Evolutionary conservation across 345 rosid genomes (phyloP).

Genomic region (Brassica carinata): DNA sequence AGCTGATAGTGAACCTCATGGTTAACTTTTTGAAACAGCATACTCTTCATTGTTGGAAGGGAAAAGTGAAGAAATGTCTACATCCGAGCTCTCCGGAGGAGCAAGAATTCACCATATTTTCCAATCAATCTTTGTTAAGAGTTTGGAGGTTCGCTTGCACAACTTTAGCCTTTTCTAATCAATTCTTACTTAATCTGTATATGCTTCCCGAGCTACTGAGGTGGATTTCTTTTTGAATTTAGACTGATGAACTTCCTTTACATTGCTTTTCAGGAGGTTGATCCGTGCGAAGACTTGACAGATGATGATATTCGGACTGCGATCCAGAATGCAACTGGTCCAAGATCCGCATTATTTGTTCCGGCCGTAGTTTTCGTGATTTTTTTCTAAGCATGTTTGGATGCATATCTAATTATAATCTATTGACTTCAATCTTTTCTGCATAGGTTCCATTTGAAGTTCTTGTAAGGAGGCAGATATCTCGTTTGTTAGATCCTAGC

Average conservation of each 20-base stretch:
- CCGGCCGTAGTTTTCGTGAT: slow-evolving; percentile 53
- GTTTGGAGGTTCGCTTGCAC: slow-evolving; percentile 55
- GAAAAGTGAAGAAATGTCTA: slow-evolving; percentile 61
- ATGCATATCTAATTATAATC: slow-evolving; percentile 10
- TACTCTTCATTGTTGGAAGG: slow-evolving; percentile 68
- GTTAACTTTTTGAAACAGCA: slow-evolving; percentile 39
- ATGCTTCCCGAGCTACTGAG: slow-evolving; percentile 1
- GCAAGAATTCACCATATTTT: slow-evolving; percentile 67
- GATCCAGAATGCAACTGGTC: slow-evolving; percentile 66
- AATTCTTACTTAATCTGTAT: slow-evolving; percentile 5
- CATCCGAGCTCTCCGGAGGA: slow-evolving; percentile 68
- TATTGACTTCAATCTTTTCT: background rate
- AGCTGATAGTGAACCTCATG: slow-evolving; percentile 20
- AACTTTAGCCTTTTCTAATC: background rate
- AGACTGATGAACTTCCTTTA: slow-evolving; percentile 19
- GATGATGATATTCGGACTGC: slow-evolving; percentile 71
- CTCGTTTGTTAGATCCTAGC: slow-evolving; percentile 65
- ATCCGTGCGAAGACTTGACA: slow-evolving; percentile 66
- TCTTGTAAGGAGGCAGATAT: slow-evolving; percentile 64
- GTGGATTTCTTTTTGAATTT: slow-evolving; percentile 13
- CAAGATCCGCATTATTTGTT: slow-evolving; percentile 61
- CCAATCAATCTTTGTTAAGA: slow-evolving; percentile 70
- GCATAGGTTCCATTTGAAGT: slow-evolving; percentile 73
- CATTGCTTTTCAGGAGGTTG: slow-evolving; percentile 52
- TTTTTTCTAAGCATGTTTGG: slow-evolving; percentile 11